Evolutionary conservation across 768 basidiomycete species (phyloP).

Genomic region (Auriculariales sp.): DNA sequence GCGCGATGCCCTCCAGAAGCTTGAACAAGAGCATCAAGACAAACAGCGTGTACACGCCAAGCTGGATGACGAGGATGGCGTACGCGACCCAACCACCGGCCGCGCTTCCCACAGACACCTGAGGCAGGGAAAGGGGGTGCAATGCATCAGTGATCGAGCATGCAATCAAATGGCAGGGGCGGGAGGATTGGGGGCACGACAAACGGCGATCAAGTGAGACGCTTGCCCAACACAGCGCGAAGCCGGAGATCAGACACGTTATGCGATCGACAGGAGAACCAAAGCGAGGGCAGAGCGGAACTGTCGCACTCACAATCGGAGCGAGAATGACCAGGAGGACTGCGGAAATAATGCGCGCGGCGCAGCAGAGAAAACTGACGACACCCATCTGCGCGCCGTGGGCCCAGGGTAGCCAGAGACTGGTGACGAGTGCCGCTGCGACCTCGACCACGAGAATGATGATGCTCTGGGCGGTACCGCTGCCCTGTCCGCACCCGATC

Average conservation of each 20-base stretch:
- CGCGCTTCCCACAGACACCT: slow-evolving; percentile 75
- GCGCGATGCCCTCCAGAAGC: slow-evolving; percentile 65
- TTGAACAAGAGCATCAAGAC: slow-evolving; percentile 73
- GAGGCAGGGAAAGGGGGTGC: slow-evolving; percentile 2
- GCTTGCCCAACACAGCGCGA: no score
- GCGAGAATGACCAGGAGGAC: slow-evolving; percentile 84
- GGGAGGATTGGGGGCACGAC: background rate
- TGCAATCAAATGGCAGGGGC: no score
- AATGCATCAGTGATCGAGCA: no score
- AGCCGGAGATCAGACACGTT: no score
- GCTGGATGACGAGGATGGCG: slow-evolving; percentile 69
- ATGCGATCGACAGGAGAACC: background rate
- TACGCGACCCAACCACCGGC: slow-evolving; percentile 90
- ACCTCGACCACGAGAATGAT: slow-evolving; percentile 85
- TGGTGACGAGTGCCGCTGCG: slow-evolving; percentile 71
- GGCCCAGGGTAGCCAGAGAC: slow-evolving; percentile 93
- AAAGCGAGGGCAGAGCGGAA: slow-evolving; percentile 1
- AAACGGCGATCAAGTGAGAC: background rate
- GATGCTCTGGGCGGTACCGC: slow-evolving; percentile 84
- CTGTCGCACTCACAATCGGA: slow-evolving; percentile 50
- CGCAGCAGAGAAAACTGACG: slow-evolving; percentile 85
- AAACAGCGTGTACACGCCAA: slow-evolving; percentile 74
- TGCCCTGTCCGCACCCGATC: slow-evolving; percentile 79
- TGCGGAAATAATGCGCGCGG: slow-evolving; percentile 77
- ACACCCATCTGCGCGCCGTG: slow-evolving; percentile 94